phyloP scores from a whole-genome alignment of 495 filamentous ascomycete genomes.

The Apodospora peruviana region DNA sequence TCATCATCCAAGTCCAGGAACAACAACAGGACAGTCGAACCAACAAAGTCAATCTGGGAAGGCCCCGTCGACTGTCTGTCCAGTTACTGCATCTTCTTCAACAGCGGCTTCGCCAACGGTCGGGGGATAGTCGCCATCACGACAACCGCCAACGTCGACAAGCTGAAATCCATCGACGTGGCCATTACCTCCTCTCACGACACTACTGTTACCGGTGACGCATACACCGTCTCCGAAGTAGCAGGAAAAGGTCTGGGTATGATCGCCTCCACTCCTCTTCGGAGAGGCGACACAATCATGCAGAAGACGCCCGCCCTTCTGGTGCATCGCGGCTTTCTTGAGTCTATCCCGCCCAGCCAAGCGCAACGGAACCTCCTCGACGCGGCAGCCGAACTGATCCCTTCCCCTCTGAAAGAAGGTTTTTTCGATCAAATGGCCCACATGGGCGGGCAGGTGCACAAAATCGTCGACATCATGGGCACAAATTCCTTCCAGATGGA shows the following conservation, averaged over 20 bases:
- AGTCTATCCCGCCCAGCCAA: background rate
- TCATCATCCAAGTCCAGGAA: background rate
- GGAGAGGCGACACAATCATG: constrained; percentile 18
- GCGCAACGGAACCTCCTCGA: constrained; percentile 18
- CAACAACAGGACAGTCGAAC: background rate
- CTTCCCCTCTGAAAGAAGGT: constrained; percentile 1
- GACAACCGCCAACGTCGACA: constrained; percentile 11
- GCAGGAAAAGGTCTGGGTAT: constrained; percentile 20
- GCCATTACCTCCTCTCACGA: background rate
- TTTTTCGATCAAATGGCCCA: constrained; percentile 15
- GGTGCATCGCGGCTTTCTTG: constrained; percentile 17
- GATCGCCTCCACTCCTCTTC: constrained; percentile 15
- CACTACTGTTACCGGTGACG: background rate
- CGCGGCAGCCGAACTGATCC: constrained; percentile 15
- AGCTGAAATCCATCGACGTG: constrained; percentile 7
- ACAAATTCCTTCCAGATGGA: constrained; percentile 26
- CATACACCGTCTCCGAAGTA: constrained; percentile 9
- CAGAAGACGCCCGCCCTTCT: constrained; percentile 17
- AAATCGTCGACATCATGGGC: constrained; percentile 19
- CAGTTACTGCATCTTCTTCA: constrained; percentile 23
- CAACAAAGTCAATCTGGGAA: constrained; percentile 1
- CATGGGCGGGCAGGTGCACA: constrained; percentile 8
- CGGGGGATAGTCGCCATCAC: constrained; percentile 23
- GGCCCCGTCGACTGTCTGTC: constrained; percentile 11
- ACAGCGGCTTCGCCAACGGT: constrained; percentile 16